phyloP scores from a whole-genome alignment of 495 filamentous ascomycete genomes.

The Podospora pseudocomata region DNA sequence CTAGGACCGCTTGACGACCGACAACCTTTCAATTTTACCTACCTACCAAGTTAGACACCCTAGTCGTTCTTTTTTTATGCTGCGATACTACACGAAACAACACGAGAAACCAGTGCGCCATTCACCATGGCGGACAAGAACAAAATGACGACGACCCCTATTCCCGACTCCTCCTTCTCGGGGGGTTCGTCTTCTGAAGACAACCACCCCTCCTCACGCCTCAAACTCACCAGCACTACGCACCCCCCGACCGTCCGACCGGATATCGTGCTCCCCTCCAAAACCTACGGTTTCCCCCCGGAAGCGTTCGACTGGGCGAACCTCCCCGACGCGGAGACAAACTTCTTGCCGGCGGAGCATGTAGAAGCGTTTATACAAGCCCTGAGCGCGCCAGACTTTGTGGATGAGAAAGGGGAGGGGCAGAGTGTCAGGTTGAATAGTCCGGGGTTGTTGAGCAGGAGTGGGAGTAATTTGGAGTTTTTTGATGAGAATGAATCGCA shows the following conservation, averaged over 20 bases:
- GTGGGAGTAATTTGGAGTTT: conserved; percentile 23
- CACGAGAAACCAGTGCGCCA: background rate
- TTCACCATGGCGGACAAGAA: background rate
- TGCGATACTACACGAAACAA: background rate
- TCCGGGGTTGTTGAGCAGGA: conserved; percentile 22
- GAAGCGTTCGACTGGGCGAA: conserved; percentile 44
- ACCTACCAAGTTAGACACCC: too few species aligned
- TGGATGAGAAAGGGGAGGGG: conserved; percentile 34
- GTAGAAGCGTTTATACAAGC: conserved; percentile 57
- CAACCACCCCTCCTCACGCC: background rate
- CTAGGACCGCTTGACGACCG: too few species aligned
- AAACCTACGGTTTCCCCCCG: conserved; percentile 45
- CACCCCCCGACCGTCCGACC: background rate
- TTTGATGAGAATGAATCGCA: conserved; percentile 14
- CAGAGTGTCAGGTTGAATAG: conserved; percentile 27
- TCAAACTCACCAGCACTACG: background rate
- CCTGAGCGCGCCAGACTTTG: conserved; percentile 50
- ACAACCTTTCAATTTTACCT: too few species aligned
- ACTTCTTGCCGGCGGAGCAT: conserved; percentile 60
- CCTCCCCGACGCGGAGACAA: conserved; percentile 61
- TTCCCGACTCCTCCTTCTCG: background rate
- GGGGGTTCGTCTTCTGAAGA: background rate
- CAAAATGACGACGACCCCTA: background rate
- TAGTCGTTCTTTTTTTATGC: background rate
- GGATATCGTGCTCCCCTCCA: conserved; percentile 27